Base-by-base conservation (phyloP, 495 filamentous ascomycete genomes). In the Xylaria castorea region DNA sequence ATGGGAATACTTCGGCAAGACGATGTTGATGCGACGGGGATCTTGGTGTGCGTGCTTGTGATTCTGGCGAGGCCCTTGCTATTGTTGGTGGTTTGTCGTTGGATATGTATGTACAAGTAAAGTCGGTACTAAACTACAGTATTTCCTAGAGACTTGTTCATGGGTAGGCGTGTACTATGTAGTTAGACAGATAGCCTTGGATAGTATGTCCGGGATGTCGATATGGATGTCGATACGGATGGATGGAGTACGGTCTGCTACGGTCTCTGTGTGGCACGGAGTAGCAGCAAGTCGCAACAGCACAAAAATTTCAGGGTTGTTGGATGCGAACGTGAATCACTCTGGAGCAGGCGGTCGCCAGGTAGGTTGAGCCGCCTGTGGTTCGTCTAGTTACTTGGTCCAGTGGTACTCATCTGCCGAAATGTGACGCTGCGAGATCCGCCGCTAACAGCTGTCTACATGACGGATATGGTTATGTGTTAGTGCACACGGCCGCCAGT, bases 21-120 rank as follows among this genome's bases (percentile, higher is more conserved):
- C 57, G 25, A 60, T 30, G 50, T 30, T n/a, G 53, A 66, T 60
- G 55, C 63, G 63, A 72, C 63, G 53, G 69, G 62, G 69, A 18
- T 57, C 16, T 27, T 27, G 25, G 25, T 32, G 53, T 57, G 27
- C 22, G 53, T 18, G 14, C 14, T 12, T 57, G 51, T 55, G 27
- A 8, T 57, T 30, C 51, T 4, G 46, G 46, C 46, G 46, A 50
- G 46, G 50, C n/a, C 38, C 38, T 42, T 5, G 6, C 9, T 9
- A 22, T 25, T 53, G 27, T 7, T 57, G 53, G 53, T 18, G 53
- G 53, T 30, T 30, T 57, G 53, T 16, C 20, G 53, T 57, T 6
- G 53, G 14, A 55, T 55, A 22, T 9, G 12, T 27, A 27, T 30
- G 22, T 55, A 30, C 51, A 55, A 55, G 22, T 55, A 27, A 55